A percentile compares a stretch with the other conserved stretches of the same genome.
phyloP scores from a whole-genome alignment of 202 grass and related monocot genomes.

The Brachypodium distachyon region DNA sequence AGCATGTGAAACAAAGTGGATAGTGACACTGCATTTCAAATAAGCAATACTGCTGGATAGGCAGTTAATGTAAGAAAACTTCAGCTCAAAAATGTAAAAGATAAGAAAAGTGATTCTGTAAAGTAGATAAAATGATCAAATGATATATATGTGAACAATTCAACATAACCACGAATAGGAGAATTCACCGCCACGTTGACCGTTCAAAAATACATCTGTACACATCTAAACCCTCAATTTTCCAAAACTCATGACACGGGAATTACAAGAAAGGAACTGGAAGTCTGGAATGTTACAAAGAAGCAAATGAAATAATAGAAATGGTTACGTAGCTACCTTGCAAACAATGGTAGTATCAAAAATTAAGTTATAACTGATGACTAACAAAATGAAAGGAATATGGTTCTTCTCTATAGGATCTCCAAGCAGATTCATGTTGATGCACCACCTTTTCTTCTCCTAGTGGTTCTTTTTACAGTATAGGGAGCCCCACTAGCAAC shows the following conservation, averaged over 20 bases:
- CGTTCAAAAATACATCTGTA: slow-evolving; percentile 24
- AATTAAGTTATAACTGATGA: slow-evolving; percentile 22
- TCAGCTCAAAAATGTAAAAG: too few species aligned
- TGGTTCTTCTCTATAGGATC: slow-evolving; percentile 1
- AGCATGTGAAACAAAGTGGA: neutral
- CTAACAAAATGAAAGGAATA: slow-evolving; percentile 14
- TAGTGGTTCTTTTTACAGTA: slow-evolving; percentile 36
- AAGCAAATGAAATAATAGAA: slow-evolving; percentile 11
- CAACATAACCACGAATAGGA: neutral
- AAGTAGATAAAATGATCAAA: neutral
- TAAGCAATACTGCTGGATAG: neutral
- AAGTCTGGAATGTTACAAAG: neutral
- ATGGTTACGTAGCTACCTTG: slow-evolving; percentile 12
- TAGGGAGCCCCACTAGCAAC: slow-evolving; percentile 38
- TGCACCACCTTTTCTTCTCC: slow-evolving; percentile 55
- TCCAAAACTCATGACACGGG: neutral
- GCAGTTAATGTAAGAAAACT: neutral
- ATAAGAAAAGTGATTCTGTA: neutral
- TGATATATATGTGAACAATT: neutral
- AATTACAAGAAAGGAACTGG: slow-evolving; percentile 15
- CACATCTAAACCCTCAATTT: slow-evolving; percentile 11
- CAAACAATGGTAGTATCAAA: slow-evolving; percentile 5
- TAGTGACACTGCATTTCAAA: slow-evolving; percentile 1
- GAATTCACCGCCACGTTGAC: neutral
- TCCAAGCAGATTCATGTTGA: slow-evolving; percentile 19